phyloP scores from a whole-genome alignment of 176 grass and related monocot genomes.

The Tuctoria greenei region DNA sequence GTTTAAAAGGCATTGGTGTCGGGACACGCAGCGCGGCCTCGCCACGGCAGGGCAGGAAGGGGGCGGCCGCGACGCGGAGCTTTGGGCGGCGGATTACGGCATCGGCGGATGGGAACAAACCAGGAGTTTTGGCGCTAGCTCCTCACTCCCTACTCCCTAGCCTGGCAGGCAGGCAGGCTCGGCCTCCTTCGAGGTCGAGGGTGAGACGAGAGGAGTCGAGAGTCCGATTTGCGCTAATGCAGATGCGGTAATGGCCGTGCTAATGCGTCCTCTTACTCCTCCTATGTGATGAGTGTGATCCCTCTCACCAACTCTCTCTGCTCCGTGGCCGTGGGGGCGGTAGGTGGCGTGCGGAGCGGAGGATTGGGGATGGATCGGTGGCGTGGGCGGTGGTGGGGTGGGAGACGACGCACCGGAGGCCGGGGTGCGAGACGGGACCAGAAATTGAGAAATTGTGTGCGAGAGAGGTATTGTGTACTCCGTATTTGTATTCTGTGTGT shows the following conservation, averaged over 20 bases:
- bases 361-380: slow-evolving; percentile 11
- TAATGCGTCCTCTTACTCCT: not conserved
- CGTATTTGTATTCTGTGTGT: no score
- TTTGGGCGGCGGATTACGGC: slow-evolving; percentile 48
- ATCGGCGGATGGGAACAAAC: slow-evolving; percentile 43
- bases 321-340: slow-evolving; percentile 30
- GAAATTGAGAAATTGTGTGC: not conserved
- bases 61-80: not conserved
- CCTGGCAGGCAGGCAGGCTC: not conserved
- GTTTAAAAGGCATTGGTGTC: slow-evolving; percentile 60
- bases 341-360: slow-evolving; percentile 8
- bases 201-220: not conserved
- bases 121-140: slow-evolving; percentile 29
- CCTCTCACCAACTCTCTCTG: slow-evolving; percentile 30
- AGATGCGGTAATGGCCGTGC: not conserved
- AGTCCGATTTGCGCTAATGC: slow-evolving; percentile 28
- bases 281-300: no score
- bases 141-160: not conserved
- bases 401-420: slow-evolving; percentile 6
- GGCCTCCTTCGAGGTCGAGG: slow-evolving; percentile 17
- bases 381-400: slow-evolving; percentile 20
- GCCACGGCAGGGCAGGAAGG: slow-evolving; percentile 5
- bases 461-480: no score
- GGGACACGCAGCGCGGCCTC: slow-evolving; percentile 22
- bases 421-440: not conserved